These are phyloP conservation scores for Aspergillus biplanus DNA, from an alignment of 495 filamentous ascomycete species.

Conservation along the genomic window DNA sequence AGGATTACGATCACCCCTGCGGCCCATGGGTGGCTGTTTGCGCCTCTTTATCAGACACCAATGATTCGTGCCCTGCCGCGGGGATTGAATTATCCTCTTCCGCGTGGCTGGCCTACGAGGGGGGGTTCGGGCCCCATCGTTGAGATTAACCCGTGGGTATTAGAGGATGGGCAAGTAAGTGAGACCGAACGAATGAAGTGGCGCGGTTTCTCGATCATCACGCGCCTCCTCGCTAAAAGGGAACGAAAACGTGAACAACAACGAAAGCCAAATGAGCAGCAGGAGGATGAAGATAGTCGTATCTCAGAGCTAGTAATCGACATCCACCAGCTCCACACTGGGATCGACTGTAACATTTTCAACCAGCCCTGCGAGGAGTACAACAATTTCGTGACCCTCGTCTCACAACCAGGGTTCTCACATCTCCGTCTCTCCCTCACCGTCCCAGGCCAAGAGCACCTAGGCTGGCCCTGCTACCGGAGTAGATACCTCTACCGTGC, in stretches of 20 bases:
- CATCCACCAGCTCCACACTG: conserved; percentile 22
- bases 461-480: conserved; percentile 19
- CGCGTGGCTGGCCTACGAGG: conserved; percentile 30
- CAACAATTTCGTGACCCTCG: conserved; percentile 20
- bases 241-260: background rate
- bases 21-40: conserved; percentile 32
- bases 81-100: conserved; percentile 37
- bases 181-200: background rate
- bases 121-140: conserved; percentile 11
- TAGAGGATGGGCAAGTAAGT: conserved; percentile 18
- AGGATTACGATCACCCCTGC: conserved; percentile 35
- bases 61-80: conserved; percentile 37
- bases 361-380: conserved; percentile 28
- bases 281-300: conserved; percentile 7
- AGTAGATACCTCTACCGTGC: conserved; percentile 15
- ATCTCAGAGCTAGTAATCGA: conserved; percentile 29
- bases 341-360: conserved; percentile 27
- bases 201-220: conserved; percentile 27
- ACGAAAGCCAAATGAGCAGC: background rate
- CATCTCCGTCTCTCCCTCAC: conserved; percentile 23
- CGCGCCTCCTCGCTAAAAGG: conserved; percentile 14
- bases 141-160: conserved; percentile 10
- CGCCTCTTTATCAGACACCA: conserved; percentile 36
- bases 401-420: conserved; percentile 24
- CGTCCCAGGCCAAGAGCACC: conserved; percentile 9